These are phyloP conservation scores for Neurospora sp. DNA, from an alignment of 495 filamentous ascomycete species.

Conservation along the genomic window DNA sequence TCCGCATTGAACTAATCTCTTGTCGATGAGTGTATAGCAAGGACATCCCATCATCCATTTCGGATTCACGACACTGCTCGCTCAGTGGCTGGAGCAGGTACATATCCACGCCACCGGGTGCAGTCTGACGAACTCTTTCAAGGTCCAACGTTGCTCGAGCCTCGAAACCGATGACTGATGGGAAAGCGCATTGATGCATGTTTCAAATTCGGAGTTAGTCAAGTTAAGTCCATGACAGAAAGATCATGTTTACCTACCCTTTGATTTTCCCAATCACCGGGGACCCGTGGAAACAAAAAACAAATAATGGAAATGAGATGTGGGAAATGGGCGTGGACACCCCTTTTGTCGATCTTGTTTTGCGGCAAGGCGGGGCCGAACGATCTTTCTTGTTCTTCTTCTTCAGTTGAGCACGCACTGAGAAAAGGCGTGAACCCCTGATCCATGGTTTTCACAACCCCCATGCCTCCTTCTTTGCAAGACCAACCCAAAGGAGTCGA, in stretches of 20 bases:
- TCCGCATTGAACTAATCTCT: background rate
- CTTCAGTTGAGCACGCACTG: background rate
- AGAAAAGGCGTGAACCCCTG: background rate
- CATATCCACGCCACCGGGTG: background rate
- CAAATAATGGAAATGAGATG: background rate
- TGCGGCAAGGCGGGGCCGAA: background rate
- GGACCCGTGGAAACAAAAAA: background rate
- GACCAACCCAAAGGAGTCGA: too few species aligned
- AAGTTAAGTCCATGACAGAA: background rate
- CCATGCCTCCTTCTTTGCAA: background rate
- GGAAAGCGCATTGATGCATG: background rate
- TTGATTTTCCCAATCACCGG: background rate
- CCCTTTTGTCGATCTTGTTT: background rate
- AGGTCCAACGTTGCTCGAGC: background rate
- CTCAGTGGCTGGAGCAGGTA: background rate
- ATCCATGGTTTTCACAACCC: background rate
- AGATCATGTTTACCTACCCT: too few species aligned
- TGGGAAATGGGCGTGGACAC: background rate
- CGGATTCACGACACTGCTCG: background rate
- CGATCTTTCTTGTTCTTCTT: background rate
- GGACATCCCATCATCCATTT: background rate
- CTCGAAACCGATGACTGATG: background rate
- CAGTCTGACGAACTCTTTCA: background rate
- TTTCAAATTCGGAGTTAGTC: background rate
- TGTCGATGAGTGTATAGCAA: background rate